These are phyloP conservation scores for Dipodascopsis tothii DNA, from an alignment of 805 yeast species.

Conservation along the genomic window DNA sequence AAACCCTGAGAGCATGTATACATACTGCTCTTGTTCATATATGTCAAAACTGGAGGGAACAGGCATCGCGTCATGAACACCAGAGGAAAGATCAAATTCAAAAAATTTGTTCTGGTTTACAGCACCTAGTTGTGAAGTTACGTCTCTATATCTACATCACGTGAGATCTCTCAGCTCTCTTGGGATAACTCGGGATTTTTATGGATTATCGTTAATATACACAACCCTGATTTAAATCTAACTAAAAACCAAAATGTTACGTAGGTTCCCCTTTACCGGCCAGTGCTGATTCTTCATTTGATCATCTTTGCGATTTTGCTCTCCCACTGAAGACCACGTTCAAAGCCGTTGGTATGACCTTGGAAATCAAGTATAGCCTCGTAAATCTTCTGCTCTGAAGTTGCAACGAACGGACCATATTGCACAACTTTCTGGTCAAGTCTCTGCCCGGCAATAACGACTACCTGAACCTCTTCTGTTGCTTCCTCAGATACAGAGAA, in stretches of 20 bases:
- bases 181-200: too few species aligned
- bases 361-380: constrained; percentile 70
- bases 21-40: constrained; percentile 17
- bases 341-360: constrained; percentile 31
- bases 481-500: constrained; percentile 21
- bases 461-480: constrained; percentile 15
- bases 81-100: neutral
- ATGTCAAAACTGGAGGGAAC: constrained; percentile 18
- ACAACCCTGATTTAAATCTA: neutral
- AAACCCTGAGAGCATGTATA: neutral
- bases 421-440: constrained; percentile 52
- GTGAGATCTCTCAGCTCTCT: too few species aligned
- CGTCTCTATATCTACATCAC: too few species aligned
- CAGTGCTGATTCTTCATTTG: neutral
- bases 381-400: constrained; percentile 55
- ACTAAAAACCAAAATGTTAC: neutral
- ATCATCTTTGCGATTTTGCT: constrained; percentile 28
- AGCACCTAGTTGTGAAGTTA: too few species aligned
- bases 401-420: constrained; percentile 87
- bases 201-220: too few species aligned
- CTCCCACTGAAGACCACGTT: constrained; percentile 31
- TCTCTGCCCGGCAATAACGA: constrained; percentile 27
- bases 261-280: neutral
- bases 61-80: neutral
- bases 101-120: too few species aligned